These are phyloP conservation scores for Diaporthe ampelina DNA, from an alignment of 2,329 filamentous ascomycete species.

Conservation along the genomic window DNA sequence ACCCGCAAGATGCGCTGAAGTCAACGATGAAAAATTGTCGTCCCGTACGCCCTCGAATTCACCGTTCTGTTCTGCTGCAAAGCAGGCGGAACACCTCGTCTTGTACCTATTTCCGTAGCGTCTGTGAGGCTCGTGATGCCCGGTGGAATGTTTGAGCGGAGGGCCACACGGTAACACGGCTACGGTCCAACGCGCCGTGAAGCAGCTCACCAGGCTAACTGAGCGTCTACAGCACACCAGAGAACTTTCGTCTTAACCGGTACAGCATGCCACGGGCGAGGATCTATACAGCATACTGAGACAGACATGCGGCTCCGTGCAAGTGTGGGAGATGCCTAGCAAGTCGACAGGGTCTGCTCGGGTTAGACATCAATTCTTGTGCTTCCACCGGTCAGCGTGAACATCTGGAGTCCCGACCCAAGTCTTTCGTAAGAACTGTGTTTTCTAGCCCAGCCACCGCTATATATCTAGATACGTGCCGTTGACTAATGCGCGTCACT, in stretches of 20 bases:
- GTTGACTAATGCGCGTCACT: background rate
- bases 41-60: background rate
- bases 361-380: background rate
- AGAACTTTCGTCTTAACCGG: background rate
- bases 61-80: background rate
- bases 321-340: background rate
- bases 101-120: too few relatives aligned
- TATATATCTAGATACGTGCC: background rate
- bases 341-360: slow-evolving; percentile 2
- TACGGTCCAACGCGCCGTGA: background rate
- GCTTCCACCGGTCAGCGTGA: background rate
- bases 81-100: background rate
- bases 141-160: background rate
- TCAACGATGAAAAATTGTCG: background rate
- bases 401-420: slow-evolving; percentile 5
- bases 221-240: background rate
- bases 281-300: background rate
- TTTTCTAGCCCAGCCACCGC: background rate
- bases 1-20: background rate
- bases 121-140: background rate
- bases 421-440: slow-evolving; percentile 19
- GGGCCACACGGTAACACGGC: background rate
- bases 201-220: background rate
- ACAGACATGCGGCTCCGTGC: background rate
- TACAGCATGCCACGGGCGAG: too few relatives aligned